phyloP scores from a whole-genome alignment of 2,329 filamentous ascomycete species.

The Sporothrix dimorphospora region DNA sequence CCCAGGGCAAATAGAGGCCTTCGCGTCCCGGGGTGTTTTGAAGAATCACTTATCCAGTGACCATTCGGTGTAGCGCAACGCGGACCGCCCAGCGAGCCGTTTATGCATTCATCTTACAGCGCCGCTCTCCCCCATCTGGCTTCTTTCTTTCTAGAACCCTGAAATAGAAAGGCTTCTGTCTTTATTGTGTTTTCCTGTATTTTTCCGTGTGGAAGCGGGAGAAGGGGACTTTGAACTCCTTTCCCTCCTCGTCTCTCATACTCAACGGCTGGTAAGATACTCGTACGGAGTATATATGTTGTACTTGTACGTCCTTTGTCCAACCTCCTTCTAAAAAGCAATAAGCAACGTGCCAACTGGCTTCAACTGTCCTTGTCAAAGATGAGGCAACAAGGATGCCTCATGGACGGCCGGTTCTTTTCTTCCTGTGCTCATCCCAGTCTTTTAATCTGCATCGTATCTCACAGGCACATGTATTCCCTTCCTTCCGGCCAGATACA shows the following conservation, averaged over 20 bases:
- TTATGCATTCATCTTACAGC: background rate
- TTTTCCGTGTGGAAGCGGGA: background rate
- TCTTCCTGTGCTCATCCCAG: background rate
- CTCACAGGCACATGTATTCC: slow-evolving; percentile 5
- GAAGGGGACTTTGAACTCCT: too few relatives aligned
- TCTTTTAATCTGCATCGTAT: background rate
- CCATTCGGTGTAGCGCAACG: background rate
- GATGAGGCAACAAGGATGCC: background rate
- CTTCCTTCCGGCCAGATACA: background rate
- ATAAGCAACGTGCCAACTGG: background rate
- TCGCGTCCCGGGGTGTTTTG: background rate
- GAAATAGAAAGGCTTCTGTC: background rate
- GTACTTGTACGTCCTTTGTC: too few relatives aligned
- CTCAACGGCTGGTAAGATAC: background rate
- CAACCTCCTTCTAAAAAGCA: background rate
- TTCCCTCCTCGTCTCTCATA: too few relatives aligned
- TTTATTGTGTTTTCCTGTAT: background rate
- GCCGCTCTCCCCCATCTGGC: background rate
- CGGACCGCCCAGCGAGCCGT: background rate
- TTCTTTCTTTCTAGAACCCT: slow-evolving; percentile 1
- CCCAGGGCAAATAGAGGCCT: background rate
- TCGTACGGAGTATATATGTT: too few relatives aligned
- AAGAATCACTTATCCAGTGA: background rate
- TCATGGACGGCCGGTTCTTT: background rate
- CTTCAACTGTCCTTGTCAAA: background rate